Evolutionary conservation across 179 eudicot genomes (phyloP).

Genomic region (Sideroxylon spinosum): DNA sequence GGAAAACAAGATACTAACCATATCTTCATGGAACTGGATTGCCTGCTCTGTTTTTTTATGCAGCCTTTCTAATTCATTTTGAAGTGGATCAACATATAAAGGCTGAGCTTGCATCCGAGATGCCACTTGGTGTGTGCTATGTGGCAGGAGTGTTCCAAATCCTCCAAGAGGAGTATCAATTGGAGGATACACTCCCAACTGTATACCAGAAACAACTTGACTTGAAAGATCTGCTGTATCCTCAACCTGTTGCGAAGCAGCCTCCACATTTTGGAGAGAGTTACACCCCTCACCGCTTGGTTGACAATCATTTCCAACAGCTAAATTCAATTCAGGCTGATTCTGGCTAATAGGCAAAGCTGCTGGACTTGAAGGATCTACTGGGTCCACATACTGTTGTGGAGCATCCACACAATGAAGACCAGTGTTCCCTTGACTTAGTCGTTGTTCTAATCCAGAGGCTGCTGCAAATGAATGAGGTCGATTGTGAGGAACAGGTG

Average conservation of each 20-base stretch:
- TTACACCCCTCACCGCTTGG: background rate
- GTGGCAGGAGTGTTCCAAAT: conserved; percentile 11
- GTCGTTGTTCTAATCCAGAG: background rate
- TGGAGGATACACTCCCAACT: conserved; percentile 2
- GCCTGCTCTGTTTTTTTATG: conserved; percentile 38
- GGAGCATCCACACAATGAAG: background rate
- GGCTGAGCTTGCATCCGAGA: conserved; percentile 13
- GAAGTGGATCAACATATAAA: conserved; percentile 44
- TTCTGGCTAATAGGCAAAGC: conserved; percentile 4
- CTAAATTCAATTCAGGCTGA: conserved; percentile 4
- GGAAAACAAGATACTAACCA: conserved; percentile 29
- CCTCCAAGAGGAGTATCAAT: conserved; percentile 17
- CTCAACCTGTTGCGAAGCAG: conserved; percentile 1
- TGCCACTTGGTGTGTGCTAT: conserved; percentile 20
- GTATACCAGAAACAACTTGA: conserved; percentile 17
- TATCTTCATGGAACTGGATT: conserved; percentile 35
- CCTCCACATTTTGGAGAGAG: conserved; percentile 13
- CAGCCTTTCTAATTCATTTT: conserved; percentile 51
- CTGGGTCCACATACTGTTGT: background rate
- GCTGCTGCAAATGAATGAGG: background rate
- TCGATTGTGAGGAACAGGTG: background rate
- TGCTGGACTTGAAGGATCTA: conserved; percentile 1
- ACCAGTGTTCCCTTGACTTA: background rate
- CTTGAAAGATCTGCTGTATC: conserved; percentile 15
- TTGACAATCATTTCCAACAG: conserved; percentile 8